Evolutionary conservation across 192 early-diverging fungal species (phyloP).

Genomic region (Coemansia sp.): DNA sequence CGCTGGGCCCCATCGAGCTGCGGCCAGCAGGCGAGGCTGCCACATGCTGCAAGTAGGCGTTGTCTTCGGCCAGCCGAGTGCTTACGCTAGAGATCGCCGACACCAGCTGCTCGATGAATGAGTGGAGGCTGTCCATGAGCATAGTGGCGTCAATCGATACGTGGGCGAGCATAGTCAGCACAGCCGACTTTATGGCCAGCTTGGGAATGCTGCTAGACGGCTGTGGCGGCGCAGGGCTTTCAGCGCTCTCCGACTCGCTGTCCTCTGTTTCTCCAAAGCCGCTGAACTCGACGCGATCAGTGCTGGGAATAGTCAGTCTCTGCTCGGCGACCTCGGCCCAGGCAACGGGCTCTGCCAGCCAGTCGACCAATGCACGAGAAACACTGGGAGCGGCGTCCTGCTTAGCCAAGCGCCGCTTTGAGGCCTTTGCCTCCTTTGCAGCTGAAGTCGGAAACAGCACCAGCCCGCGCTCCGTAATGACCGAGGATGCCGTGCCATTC

Average conservation of each 20-base stretch:
- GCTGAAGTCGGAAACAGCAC: constrained; percentile 26
- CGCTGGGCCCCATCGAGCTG: not conserved
- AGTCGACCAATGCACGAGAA: constrained; percentile 23
- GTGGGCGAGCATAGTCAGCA: constrained; percentile 25
- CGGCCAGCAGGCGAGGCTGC: not conserved
- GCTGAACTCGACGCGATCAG: constrained; percentile 13
- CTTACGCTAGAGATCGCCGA: constrained; percentile 20
- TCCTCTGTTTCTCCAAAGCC: constrained; percentile 14
- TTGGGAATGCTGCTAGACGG: too few species aligned
- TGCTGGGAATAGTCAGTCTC: constrained; percentile 21
- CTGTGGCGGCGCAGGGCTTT: not conserved
- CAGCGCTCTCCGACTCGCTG: constrained; percentile 3
- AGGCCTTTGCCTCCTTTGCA: constrained; percentile 5
- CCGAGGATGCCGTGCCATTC: constrained; percentile 16
- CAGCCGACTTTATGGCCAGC: constrained; percentile 26
- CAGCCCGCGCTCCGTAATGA: constrained; percentile 38
- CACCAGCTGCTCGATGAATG: constrained; percentile 17
- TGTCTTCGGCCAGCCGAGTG: constrained; percentile 5
- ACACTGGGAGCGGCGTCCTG: constrained; percentile 1
- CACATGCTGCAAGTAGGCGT: constrained; percentile 11
- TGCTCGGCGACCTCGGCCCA: constrained; percentile 20
- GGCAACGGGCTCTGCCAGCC: constrained; percentile 33
- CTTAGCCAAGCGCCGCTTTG: not conserved
- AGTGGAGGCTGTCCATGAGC: constrained; percentile 16
- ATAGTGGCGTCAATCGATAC: constrained; percentile 19